Percentiles rank a stretch among this genome's conserved stretches.
Evolutionary conservation across 495 filamentous ascomycete species (phyloP).

Genomic region (Hypoxylon fragiforme): DNA sequence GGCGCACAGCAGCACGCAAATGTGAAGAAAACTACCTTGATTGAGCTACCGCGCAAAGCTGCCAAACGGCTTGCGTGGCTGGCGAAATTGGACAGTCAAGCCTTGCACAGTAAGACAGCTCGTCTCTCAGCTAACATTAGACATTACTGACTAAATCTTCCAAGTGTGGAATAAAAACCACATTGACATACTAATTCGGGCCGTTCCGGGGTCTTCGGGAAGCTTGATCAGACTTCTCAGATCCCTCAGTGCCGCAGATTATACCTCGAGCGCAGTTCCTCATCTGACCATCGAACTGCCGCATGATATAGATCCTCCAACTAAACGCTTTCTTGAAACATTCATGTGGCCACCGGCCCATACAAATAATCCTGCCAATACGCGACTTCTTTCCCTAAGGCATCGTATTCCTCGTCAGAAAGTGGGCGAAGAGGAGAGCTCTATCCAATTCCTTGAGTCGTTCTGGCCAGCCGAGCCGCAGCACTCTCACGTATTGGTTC

Average conservation of each 20-base stretch:
- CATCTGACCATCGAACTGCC: slow-evolving; percentile 82
- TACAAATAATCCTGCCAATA: slow-evolving; percentile 40
- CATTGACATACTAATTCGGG: slow-evolving; percentile 78
- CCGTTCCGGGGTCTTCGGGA: slow-evolving; percentile 66
- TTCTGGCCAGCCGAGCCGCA: slow-evolving; percentile 71
- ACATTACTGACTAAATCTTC: slow-evolving; percentile 25
- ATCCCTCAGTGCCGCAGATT: slow-evolving; percentile 74
- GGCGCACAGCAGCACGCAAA: slow-evolving; percentile 52
- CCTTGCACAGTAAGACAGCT: slow-evolving; percentile 61
- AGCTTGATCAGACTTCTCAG: slow-evolving; percentile 72
- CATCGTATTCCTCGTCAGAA: slow-evolving; percentile 64
- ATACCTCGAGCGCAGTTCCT: slow-evolving; percentile 63
- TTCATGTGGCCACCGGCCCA: slow-evolving; percentile 66
- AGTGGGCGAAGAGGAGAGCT: slow-evolving; percentile 63
- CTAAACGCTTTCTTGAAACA: slow-evolving; percentile 59
- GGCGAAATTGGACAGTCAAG: slow-evolving; percentile 69
- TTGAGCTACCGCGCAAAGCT: slow-evolving; percentile 66
- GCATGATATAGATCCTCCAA: slow-evolving; percentile 61
- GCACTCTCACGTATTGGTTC: slow-evolving; percentile 71
- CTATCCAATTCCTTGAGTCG: slow-evolving; percentile 73
- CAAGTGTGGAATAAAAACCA: slow-evolving; percentile 73
- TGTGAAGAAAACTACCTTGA: slow-evolving; percentile 53
- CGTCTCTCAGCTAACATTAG: background rate
- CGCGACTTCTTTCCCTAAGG: slow-evolving; percentile 64
- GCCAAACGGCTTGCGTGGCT: slow-evolving; percentile 72